Evolutionary conservation across 2,329 filamentous ascomycete genomes (phyloP), one percentile per base, ranked within the genome.

Genomic region (Phialemoniopsis sp.): DNA sequence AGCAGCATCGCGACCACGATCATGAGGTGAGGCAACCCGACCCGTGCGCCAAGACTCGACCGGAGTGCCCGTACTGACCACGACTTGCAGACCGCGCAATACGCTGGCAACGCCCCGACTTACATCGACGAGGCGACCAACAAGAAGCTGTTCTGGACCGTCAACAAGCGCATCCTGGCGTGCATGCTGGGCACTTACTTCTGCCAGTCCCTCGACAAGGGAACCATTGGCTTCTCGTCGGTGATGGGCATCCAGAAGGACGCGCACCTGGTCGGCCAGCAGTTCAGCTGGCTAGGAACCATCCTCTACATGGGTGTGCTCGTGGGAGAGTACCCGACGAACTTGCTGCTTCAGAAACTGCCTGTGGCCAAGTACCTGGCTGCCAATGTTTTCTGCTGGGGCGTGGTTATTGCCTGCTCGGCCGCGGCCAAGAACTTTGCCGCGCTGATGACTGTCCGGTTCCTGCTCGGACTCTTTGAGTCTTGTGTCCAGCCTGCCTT

Each of bases 171-270:
- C 28, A 63, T 72, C 35, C 54, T 78, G 39, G 68, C 64, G 10
- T 73, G 72, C 51, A 70, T 75, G 52, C 57, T 70, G 34, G 69
- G 67, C 40, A 72, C 67, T 29, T 78, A 74, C 52, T 71, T 56
- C 53, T 61, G 50, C 42, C 63, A 57, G 52, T 68, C 57, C 14
- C 45, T 64, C 4, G 53, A 58, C 36, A 58, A 56, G 32, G 53
- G 54, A 2, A 56, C 52, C n/a, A n/a, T n/a, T n/a, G n/a, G n/a
- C n/a, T n/a, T n/a, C 30, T 42, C 51, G 1, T 53, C 52, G 13
- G 48, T 56, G 26, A 53, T 55, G 58, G 44, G 46, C 31, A 51
- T 55, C 33, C 40, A 46, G 18, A 14, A 42, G 12, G 49, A 56
- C 13, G 48, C 53, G 0, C 44, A 65, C 13, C 57, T 70, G 4